Conservation (phyloP, 768 basidiomycete species). For the Mycena olivaceomarginata region DNA sequence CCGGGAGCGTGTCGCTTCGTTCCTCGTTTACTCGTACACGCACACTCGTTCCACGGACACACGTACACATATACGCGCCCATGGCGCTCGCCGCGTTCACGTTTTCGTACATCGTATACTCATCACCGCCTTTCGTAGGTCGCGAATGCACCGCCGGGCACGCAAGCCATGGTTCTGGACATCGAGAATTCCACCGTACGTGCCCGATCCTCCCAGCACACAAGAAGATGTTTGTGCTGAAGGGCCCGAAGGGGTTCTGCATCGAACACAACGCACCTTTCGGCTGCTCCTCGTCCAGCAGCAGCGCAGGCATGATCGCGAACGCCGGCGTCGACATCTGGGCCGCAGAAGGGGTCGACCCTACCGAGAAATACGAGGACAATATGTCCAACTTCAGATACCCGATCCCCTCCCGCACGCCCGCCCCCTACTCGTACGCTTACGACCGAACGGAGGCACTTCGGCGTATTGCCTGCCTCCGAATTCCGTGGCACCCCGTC, state of each 20-base stretch:
- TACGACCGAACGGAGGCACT: neutral
- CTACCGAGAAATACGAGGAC: conserved; percentile 48
- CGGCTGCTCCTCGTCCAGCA: no score
- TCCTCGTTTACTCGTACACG: neutral
- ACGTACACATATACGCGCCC: neutral
- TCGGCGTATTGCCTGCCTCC: neutral
- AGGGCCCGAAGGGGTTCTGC: no score
- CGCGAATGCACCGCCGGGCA: conserved; percentile 43
- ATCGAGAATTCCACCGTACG: conserved; percentile 55
- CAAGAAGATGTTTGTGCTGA: no score
- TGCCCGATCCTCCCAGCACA: conserved; percentile 46
- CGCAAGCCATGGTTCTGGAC: conserved; percentile 48
- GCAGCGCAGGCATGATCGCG: no score
- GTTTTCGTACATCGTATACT: neutral
- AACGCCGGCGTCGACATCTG: no score
- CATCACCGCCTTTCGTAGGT: conserved; percentile 34
- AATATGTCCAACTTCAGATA: no score
- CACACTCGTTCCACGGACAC: neutral
- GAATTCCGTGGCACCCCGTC: conserved; percentile 3
- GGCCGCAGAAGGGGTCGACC: conserved; percentile 35
- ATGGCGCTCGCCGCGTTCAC: neutral
- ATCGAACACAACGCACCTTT: no score
- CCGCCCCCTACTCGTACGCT: neutral
- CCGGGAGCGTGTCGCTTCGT: no score
- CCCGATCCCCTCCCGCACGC: no score